Evolutionary conservation across 192 early-diverging fungal genomes (phyloP), one percentile per base, ranked within the genome.

Genomic region (Phlyctochytrium arcticum): DNA sequence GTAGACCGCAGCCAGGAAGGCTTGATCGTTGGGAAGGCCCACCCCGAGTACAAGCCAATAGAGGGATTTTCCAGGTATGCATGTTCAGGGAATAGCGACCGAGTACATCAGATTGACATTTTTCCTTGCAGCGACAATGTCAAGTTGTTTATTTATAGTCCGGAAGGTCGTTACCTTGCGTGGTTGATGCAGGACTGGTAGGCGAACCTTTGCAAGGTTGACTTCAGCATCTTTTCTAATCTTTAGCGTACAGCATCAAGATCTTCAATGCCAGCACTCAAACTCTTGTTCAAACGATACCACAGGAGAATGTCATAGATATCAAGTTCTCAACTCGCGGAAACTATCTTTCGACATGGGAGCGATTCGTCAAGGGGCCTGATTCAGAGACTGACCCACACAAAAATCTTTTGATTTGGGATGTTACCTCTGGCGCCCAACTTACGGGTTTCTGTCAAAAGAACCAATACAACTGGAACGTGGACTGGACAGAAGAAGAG

Each of bases 401-500:
- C 62, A 81, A 85, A 26, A 98, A 97, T 73, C 80, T 97, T 57
- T 61, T 82, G 19, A 80, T 99, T 54, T 95, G 87, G 85, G 81
- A 92, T 21, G 77, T 88, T 8, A 71, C 75, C 12, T 86, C 89
- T 23, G 93, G 92, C 26, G 71, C 79, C 57, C 67, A 82, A 62
- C 69, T 85, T 26, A 86, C 84, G 26, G 70, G 80, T 0, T 99
- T 96, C 69, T 82, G 87, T 21, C 90, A 92, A 72, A 93, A 94
- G 77, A 75, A 80, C 46, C 91, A 89, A 56, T 80, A 75, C 65
- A 85, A 82, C 54, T 87, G 84, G 82, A 90, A 92, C 60, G 80
- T 94, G 70, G 89, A 95, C 73, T 99, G 94, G 94, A 94, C 92
- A 21, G 89, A 89, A 53, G 90, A 92, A 70, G 96, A 99, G 78